Evolutionary conservation across 768 basidiomycete species (phyloP), one percentile per base, ranked within the genome.

Genomic region (Daedaleopsis nitida): DNA sequence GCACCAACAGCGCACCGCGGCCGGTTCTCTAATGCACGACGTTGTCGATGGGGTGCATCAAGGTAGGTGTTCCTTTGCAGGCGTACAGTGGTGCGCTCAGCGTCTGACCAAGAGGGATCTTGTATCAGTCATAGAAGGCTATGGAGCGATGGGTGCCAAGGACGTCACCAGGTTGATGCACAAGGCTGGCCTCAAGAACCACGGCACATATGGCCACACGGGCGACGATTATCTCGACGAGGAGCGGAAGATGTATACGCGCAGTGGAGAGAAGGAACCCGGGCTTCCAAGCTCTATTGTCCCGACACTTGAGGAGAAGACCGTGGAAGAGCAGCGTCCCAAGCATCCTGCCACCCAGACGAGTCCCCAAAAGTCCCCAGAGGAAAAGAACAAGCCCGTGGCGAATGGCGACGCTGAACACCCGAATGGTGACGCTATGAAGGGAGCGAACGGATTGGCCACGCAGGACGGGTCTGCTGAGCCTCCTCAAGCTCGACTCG

Each of bases 251-350:
- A 83, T 83, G 16, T 82, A 71, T 68, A 80, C 79, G 45, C 75
- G 75, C n/a, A 78, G 84, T 8, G 85, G 86, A 19, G 64, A 81
- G 60, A 75, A 81, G 61, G 73, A 75, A 23, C 75, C 77, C 12
- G 86, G 87, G 2, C 88, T 91, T 69, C 80, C 86, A 0, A 83
- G 84, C 59, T 74, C 85, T 1, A 78, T 83, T 8, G 83, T 90
- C 1, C 89, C 90, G 1, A 89, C 85, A 0, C 69, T 90, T 13
- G 91, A 91, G 70, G 87, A 91, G 71, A 85, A 86, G 70, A 78
- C 77, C 2, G 74, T 88, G 27, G 69, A 74, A 13, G 89, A 92
- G 65, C 23, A 60, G 2, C 62, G 62, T 14, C 60, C 54, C 11
- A 27, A 68, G 34, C 71, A 77, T 16, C 72, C 79, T 53, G 64